Percentiles rank a stretch among this genome's conserved stretches.
Evolutionary conservation across 441 rosid species (phyloP).

Genomic region (Macaranga tanarius): DNA sequence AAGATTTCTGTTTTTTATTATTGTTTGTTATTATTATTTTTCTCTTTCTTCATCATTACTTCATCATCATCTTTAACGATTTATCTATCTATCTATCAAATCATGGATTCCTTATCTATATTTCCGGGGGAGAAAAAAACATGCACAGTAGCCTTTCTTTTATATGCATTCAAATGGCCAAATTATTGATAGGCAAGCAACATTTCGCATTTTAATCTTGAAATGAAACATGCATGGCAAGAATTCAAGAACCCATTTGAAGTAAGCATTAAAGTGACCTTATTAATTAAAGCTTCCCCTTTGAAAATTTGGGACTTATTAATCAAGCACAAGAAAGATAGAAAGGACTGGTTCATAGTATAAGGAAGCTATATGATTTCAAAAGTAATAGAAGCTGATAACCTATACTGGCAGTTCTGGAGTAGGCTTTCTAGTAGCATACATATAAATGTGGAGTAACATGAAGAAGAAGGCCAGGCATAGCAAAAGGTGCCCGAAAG

Average conservation of each 20-base stretch:
- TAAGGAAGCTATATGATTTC: background rate
- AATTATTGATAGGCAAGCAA: background rate
- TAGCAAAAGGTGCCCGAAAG: conserved; percentile 9
- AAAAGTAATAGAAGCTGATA: conserved; percentile 1
- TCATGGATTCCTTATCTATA: conserved; percentile 42
- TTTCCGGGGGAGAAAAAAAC: conserved; percentile 44
- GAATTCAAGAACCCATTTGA: conserved; percentile 11
- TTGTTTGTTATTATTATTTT: too few relatives aligned
- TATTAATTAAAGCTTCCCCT: background rate
- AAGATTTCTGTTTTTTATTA: conserved; percentile 27
- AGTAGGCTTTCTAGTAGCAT: conserved; percentile 9
- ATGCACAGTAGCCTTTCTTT: conserved; percentile 6
- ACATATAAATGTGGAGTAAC: background rate
- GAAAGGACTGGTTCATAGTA: background rate
- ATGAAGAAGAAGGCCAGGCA: conserved; percentile 16
- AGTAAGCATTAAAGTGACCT: background rate
- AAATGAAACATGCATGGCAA: conserved; percentile 5
- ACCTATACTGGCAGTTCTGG: conserved; percentile 20
- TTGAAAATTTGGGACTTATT: background rate
- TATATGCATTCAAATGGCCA: background rate
- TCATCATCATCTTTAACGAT: conserved; percentile 47
- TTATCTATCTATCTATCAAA: conserved; percentile 28
- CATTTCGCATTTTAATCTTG: background rate
- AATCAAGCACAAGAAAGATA: background rate
- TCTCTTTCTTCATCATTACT: conserved; percentile 46